A percentile compares a stretch with the other conserved stretches of the same genome.
phyloP scores from a whole-genome alignment of 805 yeast genomes.

The Myxozyma melibiosi region DNA sequence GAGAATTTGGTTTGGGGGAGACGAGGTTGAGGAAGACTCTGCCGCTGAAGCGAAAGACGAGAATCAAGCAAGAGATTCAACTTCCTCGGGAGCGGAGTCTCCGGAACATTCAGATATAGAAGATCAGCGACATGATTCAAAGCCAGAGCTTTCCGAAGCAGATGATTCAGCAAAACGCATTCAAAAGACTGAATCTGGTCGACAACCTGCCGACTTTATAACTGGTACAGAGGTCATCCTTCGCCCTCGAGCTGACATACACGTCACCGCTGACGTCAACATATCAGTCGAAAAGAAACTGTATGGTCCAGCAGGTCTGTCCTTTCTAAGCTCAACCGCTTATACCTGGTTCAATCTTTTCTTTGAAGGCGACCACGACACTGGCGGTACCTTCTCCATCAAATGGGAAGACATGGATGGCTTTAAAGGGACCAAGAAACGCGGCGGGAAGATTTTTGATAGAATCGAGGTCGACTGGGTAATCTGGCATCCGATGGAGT shows the following conservation, averaged over 20 bases:
- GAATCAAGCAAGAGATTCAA: not conserved
- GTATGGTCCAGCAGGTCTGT: conserved; percentile 31
- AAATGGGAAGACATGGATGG: conserved; percentile 68
- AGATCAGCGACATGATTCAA: not conserved
- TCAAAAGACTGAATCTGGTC: not conserved
- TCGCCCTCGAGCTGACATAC: conserved; percentile 27
- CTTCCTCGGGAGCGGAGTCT: conserved; percentile 8
- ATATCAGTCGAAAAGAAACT: conserved; percentile 29
- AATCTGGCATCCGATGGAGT: conserved; percentile 17
- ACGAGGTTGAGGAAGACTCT: not conserved
- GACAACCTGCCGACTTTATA: not conserved
- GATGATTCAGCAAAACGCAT: not conserved
- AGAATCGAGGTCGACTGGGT: conserved; percentile 49
- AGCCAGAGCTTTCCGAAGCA: not conserved
- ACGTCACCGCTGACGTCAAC: conserved; percentile 33
- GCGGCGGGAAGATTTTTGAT: conserved; percentile 60
- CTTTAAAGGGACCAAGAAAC: conserved; percentile 57
- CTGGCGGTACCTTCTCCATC: conserved; percentile 34
- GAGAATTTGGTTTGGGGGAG: not conserved
- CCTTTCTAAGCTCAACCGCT: conserved; percentile 35
- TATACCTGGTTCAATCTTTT: conserved; percentile 50
- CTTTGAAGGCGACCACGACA: conserved; percentile 45
- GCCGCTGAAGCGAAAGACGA: not conserved
- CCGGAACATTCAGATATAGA: conserved; percentile 12
- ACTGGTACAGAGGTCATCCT: conserved; percentile 19